Evolutionary conservation across 1,284 basidiomycete species (phyloP), one percentile per base, ranked within the genome.

Genomic region (Puccinia sorghi): DNA sequence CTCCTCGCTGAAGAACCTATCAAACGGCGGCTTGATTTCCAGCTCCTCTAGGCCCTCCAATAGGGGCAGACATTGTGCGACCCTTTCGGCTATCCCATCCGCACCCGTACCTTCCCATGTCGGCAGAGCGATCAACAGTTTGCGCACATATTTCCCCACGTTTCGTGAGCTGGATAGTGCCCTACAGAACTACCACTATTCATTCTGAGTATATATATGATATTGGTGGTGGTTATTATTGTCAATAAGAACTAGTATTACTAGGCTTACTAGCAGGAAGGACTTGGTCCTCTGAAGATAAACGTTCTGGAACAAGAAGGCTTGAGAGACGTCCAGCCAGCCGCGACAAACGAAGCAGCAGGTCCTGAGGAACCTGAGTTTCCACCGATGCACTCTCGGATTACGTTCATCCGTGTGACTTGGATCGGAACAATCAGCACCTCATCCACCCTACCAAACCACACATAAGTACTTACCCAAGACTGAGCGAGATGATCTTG

Each of bases 271-370:
- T n/a, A 64, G 41, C 12, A 43, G n/a, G 61, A 64, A 64, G 4
- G 61, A 43, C 39, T 12, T 64, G 1, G 41, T 64, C 41, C 61
- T 64, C 41, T 41, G 43, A 7, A 64, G 43, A 37, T 64, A 64
- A 6, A 64, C 61, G 13, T 64, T 64, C 37, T 64, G 61, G 11
- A 64, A 64, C 61, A 64, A 25, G 41, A 64, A 64, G 20, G 61
- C 61, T 25, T 64, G 61, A 20, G 20, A 64, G 12, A 64, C 61
- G 17, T 64, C 41, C 41, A 64, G n/a, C 61, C 61, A 64, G 12
- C 61, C 61, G 2, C 61, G 61, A 64, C 61, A 64, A 41, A 64
- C 41, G 39, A 64, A 64, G 61, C 61, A 64, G n/a, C 61, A 64
- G 15, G 41, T 17, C 61, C 61, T 64, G n/a, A 64, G 41, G 61